phyloP scores from a whole-genome alignment of 306 rosid species.

The Pueraria montana region DNA sequence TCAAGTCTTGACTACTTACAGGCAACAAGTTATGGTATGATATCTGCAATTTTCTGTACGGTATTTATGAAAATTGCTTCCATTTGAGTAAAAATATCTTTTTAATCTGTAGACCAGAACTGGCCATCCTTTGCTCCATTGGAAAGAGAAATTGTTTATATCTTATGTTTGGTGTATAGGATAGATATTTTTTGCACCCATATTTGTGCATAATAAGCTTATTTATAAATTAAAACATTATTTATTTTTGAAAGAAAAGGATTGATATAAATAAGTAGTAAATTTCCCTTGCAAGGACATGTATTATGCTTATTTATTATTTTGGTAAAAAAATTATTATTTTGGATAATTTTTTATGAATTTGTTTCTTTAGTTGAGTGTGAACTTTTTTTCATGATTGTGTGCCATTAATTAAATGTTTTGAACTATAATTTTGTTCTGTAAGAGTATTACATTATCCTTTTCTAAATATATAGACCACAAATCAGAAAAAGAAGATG shows the following conservation, averaged over 20 bases:
- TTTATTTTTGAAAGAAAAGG: conserved; percentile 5
- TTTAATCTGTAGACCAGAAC: not conserved
- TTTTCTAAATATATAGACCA: too few relatives aligned
- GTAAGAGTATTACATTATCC: too few relatives aligned
- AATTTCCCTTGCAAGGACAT: not conserved
- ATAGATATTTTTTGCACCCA: not conserved
- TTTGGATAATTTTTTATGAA: too few relatives aligned
- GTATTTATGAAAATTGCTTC: not conserved
- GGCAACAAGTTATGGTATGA: conserved; percentile 72
- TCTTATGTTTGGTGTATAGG: not conserved
- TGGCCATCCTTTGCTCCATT: not conserved
- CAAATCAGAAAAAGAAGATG: too few relatives aligned
- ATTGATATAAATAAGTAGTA: not conserved
- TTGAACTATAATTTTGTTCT: too few relatives aligned
- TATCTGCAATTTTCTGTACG: conserved; percentile 20
- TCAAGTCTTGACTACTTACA: conserved; percentile 63
- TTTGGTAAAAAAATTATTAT: not conserved
- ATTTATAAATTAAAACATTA: conserved; percentile 3
- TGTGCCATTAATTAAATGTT: too few relatives aligned
- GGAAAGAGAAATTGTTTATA: conserved; percentile 2
- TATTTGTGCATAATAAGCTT: conserved; percentile 16
- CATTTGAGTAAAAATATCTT: conserved; percentile 8
- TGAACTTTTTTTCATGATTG: too few relatives aligned
- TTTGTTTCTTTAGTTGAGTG: too few relatives aligned
- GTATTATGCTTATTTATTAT: not conserved